Base-by-base conservation (phyloP, 2,329 filamentous ascomycete genomes). In the Microsporum ferrugineum region DNA sequence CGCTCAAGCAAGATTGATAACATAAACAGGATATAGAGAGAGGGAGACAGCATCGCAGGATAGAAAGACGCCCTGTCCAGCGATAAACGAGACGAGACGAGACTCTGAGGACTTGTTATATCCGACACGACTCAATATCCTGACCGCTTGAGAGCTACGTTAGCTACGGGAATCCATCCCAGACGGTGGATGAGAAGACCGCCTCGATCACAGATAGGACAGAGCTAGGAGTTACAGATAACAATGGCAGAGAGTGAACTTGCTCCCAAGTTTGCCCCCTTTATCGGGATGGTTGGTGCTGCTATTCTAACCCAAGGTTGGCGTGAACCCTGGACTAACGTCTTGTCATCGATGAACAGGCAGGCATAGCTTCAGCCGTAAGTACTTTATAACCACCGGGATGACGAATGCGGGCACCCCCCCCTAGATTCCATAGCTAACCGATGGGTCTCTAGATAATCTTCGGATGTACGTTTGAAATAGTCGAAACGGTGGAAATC, bases 241-340 rank as follows among this genome's bases (percentile, higher is more conserved):
- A 75, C 62, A 63, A 77, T 78, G 75, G 71, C 72, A 56, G 74
- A 75, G 63, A 81, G 76, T 64, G 79, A 82, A 63, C 73, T 79
- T 64, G 75, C 83, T 61, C 84, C 84, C 66, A 82, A 82, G 73
- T 86, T 86, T 69, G 84, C 84, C 69, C 83, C 84, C 56, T 87
- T 87, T 77, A 79, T 87, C 70, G 84, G 84, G 72, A 86, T 87
- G 80, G 82, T 84, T 75, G 73, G 80, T 78, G 27, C 33, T 58
- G 29, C 14, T 27, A 12, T 55, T 58, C 51, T 14, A 5, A 53
- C 58, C 61, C 60, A 64, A n/a, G 39, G 14, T 14, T 10, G 38
- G 38, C 71, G 74, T 43, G 6, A 27, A 75, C 67, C 45, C 53
- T 34, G 34, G 39, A 12, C 55, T 57, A 57, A 43, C 55, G 1